phyloP scores from a whole-genome alignment of 768 basidiomycete species.

The Boletellus sp. region DNA sequence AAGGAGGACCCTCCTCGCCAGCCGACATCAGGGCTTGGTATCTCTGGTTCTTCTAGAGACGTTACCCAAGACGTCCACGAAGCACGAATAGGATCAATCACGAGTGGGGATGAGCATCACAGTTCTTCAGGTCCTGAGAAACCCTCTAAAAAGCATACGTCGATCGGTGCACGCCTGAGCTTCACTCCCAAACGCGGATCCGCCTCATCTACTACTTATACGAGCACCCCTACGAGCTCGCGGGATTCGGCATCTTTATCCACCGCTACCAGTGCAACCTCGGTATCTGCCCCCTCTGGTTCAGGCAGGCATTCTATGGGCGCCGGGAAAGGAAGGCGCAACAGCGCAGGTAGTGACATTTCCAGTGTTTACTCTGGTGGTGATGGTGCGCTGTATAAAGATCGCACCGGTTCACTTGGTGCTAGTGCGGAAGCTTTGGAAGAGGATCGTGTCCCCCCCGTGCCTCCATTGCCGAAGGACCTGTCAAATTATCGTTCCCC shows the following conservation, averaged over 20 bases:
- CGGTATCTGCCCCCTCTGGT: conserved; percentile 54
- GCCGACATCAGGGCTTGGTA: conserved; percentile 31
- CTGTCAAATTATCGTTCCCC: conserved; percentile 72
- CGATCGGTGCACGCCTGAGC: conserved; percentile 59
- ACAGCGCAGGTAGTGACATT: conserved; percentile 84
- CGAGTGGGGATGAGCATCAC: conserved; percentile 57
- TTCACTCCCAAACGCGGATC: conserved; percentile 87
- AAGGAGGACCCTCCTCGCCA: conserved; percentile 30
- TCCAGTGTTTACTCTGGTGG: conserved; percentile 65
- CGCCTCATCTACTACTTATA: conserved; percentile 83
- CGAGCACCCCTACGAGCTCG: conserved; percentile 78
- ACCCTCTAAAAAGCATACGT: conserved; percentile 61
- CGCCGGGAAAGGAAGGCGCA: conserved; percentile 59
- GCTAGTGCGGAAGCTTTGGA: conserved; percentile 58
- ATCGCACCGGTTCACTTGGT: conserved; percentile 62
- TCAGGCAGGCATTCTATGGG: conserved; percentile 70
- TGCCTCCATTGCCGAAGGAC: conserved; percentile 91
- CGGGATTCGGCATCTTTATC: conserved; percentile 85
- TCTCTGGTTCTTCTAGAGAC: conserved; percentile 33
- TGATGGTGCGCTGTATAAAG: conserved; percentile 61
- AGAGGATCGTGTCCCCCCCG: conserved; percentile 76
- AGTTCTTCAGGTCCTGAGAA: conserved; percentile 51
- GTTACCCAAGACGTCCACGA: conserved; percentile 40
- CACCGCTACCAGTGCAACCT: conserved; percentile 72
- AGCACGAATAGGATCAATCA: conserved; percentile 38